Base-by-base conservation (phyloP, 371 early-diverging fungal genomes). In the Mortierella sp. region DNA sequence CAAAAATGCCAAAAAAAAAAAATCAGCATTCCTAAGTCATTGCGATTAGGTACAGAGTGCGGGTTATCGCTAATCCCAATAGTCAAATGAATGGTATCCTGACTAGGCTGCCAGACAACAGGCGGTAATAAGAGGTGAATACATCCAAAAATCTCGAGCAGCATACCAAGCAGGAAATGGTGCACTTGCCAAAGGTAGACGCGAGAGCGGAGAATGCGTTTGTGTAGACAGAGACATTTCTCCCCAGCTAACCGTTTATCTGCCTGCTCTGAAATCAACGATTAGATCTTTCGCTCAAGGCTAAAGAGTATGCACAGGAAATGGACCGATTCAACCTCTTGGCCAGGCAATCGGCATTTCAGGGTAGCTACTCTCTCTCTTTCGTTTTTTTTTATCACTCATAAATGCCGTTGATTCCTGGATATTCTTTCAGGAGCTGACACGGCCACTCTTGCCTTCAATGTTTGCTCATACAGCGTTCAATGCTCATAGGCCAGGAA, bases 311-410 rank as follows among this genome's bases (percentile, higher is more conserved):
- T 76, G 85, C 84, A 21, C 61, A 72, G 19, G 53, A 64, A 15
- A 90, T 90, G 90, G 84, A 86, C 57, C 61, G 82, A 37, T 88
- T 84, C 57, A 86, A 90, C 58, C 65, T 81, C 21, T 67, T 80
- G 62, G 90, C 90, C 1, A 88, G 82, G 50, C 85, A 89, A 28
- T 57, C 82, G 45, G 82, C 85, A 7, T 90, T 83, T 68, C 25
- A 69, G 28, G 63, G 89, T 89, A 85, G 65, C 55, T 30, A 28
- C 12, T 62, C 61, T 30, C 37, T 43, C 57, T 43, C 48, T 16
- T 64, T 43, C 5, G 5, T 37, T 3, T 37, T 37, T 5, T 16
- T 64, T 43, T 3, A 3, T 37, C 5, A 5, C 9, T 5, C 37
- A 37, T 9, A 37, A 3, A 9, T 37, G 9, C 37, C 9, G 9